phyloP scores from a whole-genome alignment of 2,329 filamentous ascomycete genomes.

The Zymoseptoria brevis region DNA sequence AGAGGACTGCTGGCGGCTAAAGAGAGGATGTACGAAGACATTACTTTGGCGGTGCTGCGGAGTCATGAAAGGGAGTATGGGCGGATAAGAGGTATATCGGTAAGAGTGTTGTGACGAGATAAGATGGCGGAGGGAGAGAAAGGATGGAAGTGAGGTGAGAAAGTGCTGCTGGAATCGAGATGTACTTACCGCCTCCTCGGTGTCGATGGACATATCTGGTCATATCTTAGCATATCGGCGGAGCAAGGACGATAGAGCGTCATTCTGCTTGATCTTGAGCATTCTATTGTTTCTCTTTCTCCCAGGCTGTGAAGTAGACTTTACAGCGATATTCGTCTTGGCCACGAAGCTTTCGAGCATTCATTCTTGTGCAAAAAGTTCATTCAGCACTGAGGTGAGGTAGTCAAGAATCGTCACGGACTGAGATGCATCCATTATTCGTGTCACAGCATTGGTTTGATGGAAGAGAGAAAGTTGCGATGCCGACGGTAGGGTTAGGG shows the following conservation, averaged over 20 bases:
- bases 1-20: slow-evolving; percentile 6
- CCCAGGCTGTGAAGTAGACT: background rate
- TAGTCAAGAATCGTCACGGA: too few species aligned
- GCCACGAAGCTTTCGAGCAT: too few species aligned
- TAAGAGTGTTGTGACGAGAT: background rate
- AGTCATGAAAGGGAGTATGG: background rate
- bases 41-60: slow-evolving; percentile 4
- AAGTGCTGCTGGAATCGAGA: background rate
- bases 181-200: background rate
- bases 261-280: background rate
- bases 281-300: background rate
- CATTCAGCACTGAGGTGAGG: too few species aligned
- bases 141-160: background rate
- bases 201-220: background rate
- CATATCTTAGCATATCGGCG: background rate
- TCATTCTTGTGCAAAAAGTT: too few species aligned
- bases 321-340: too few species aligned
- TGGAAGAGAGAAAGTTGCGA: background rate
- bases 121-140: background rate
- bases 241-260: background rate
- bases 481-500: background rate
- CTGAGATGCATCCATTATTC: background rate
- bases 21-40: slow-evolving; percentile 7
- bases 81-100: background rate
- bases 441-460: background rate